Percentiles rank a stretch among this genome's conserved stretches.
Evolutionary conservation across 2,329 filamentous ascomycete genomes (phyloP).

Genomic region (Cladophialophora exuberans): DNA sequence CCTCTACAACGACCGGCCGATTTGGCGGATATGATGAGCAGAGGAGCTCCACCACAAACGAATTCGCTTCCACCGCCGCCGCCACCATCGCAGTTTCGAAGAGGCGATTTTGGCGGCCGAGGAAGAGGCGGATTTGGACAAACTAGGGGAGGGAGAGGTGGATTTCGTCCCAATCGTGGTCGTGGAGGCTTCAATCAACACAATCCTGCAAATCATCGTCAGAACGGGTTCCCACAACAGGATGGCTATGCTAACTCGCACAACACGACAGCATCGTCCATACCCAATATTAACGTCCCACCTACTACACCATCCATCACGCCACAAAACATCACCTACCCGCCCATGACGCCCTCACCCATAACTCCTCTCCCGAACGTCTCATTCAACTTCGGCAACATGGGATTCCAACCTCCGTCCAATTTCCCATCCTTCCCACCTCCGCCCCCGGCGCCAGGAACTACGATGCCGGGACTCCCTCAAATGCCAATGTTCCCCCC

Average conservation of each 20-base stretch:
- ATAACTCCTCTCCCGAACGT: constrained; percentile 31
- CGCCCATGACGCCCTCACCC: constrained; percentile 30
- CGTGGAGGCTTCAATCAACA: constrained; percentile 35
- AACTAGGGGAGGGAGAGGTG: constrained; percentile 37
- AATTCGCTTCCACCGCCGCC: constrained; percentile 21
- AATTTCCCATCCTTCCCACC: constrained; percentile 15
- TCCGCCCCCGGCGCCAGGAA: background rate
- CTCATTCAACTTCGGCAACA: constrained; percentile 25
- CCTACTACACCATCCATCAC: constrained; percentile 27
- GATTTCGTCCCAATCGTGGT: constrained; percentile 33
- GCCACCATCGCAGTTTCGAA: constrained; percentile 27
- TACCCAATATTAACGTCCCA: constrained; percentile 23
- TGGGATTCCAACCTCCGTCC: constrained; percentile 9
- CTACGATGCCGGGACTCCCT: constrained; percentile 12
- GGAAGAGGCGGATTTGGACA: constrained; percentile 40
- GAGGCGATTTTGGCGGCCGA: constrained; percentile 43
- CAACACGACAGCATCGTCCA: constrained; percentile 12
- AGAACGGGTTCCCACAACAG: constrained; percentile 7
- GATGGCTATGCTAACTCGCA: constrained; percentile 3
- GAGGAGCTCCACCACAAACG: constrained; percentile 27
- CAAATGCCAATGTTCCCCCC: constrained; percentile 1
- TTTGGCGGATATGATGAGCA: constrained; percentile 56
- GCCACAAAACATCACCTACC: constrained; percentile 23
- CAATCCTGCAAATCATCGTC: constrained; percentile 12
- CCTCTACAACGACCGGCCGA: constrained; percentile 70